These are phyloP conservation scores for Pichia paraexigua DNA, from an alignment of 805 yeast species.

Conservation along the genomic window DNA sequence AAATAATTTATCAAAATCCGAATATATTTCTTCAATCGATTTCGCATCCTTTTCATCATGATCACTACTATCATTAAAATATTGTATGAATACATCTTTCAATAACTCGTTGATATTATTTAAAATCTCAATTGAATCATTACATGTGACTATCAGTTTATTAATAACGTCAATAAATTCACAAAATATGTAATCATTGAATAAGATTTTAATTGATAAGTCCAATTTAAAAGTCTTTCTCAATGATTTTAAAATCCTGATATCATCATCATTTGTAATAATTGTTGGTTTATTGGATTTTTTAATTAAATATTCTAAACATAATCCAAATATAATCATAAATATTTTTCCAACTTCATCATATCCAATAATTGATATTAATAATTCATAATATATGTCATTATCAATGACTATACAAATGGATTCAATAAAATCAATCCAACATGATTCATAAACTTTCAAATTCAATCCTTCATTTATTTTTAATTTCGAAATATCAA, in stretches of 20 bases:
- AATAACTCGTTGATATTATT: slow-evolving; percentile 41
- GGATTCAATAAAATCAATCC: slow-evolving; percentile 76
- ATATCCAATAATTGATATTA: slow-evolving; percentile 38
- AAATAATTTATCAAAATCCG: slow-evolving; percentile 70
- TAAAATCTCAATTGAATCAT: slow-evolving; percentile 33
- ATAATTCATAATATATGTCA: slow-evolving; percentile 33
- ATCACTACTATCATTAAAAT: slow-evolving; percentile 31
- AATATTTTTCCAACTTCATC: slow-evolving; percentile 60
- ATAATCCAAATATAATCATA: slow-evolving; percentile 75
- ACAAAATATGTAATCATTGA: slow-evolving; percentile 58
- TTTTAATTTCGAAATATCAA: slow-evolving; percentile 15
- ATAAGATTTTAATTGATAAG: slow-evolving; percentile 49
- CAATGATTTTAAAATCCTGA: slow-evolving; percentile 41
- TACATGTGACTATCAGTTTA: slow-evolving; percentile 53
- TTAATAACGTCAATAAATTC: slow-evolving; percentile 75
- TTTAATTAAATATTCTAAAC: slow-evolving; percentile 64
- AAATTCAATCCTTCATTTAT: slow-evolving; percentile 37
- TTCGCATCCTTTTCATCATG: slow-evolving; percentile 16
- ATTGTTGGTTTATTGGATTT: slow-evolving; percentile 17
- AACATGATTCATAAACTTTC: slow-evolving; percentile 45
- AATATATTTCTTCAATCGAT: slow-evolving; percentile 35
- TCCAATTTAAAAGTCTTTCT: slow-evolving; percentile 48
- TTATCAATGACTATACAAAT: slow-evolving; percentile 53
- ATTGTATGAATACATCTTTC: slow-evolving; percentile 33
- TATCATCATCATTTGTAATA: slow-evolving; percentile 20